Base-by-base conservation (phyloP, 768 basidiomycete species). In the Pleurotus citrinopileatus region DNA sequence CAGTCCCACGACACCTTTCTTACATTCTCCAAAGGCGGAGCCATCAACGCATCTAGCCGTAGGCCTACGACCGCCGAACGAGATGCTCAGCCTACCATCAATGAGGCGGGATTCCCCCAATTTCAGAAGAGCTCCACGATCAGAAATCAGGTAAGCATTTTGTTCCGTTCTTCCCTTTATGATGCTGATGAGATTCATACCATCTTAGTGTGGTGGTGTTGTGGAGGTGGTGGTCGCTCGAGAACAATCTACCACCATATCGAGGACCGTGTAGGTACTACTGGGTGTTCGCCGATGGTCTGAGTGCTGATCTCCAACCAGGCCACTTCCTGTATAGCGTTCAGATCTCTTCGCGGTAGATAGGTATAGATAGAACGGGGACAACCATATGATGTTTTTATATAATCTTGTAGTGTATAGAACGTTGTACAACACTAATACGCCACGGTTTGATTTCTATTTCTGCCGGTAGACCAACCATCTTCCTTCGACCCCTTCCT, bases 381-480 rank as follows among this genome's bases (percentile, higher is more conserved):
- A n/a, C n/a, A n/a, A n/a, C n/a, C n/a, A n/a, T n/a, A n/a, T n/a
- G n/a, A n/a, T n/a, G n/a, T n/a, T n/a, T n/a, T n/a, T n/a, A n/a
- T n/a, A n/a, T n/a, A n/a, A n/a, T n/a, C n/a, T 32, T 32, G 29
- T 32, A 32, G 29, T 13, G 13, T 32, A 32, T 32, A 32, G 29
- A n/a, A n/a, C n/a, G n/a, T n/a, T n/a, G n/a, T n/a, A n/a, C n/a
- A n/a, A n/a, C n/a, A n/a, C n/a, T n/a, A 40, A 40, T 17, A 26
- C 20, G 23, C 34, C 19, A 25, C 12, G 20, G 19, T 3, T 55
- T 63, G 57, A 9, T 13, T 19, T 40, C 34, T 51, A 78, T 57
- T 74, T 70, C 42, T 72, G 64, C 67, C 79, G 86, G 59, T 77
- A 81, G 27, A 89, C 67, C 13, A 81, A 74, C 87, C 87, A 90